Conservation (phyloP, 2,329 filamentous ascomycete genomes). For the Pyrenophora seminiperda region DNA sequence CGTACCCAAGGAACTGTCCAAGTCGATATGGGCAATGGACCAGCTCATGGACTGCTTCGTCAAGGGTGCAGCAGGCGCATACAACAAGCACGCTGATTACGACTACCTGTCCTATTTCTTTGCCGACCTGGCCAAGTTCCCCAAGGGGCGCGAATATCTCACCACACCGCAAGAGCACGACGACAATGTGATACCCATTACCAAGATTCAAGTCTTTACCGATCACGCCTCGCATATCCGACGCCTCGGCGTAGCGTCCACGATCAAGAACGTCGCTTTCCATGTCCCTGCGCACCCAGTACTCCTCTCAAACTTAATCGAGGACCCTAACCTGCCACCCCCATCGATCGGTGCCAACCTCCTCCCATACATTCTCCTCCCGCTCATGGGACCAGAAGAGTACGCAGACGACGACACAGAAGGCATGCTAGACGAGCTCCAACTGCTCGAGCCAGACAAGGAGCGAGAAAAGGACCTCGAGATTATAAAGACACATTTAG, state of each 20-base stretch:
- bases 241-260: slow-evolving; percentile 91
- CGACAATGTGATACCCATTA: slow-evolving; percentile 76
- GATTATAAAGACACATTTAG: slow-evolving; percentile 85
- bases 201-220: slow-evolving; percentile 92
- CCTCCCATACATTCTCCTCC: slow-evolving; percentile 85
- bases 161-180: slow-evolving; percentile 76
- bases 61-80: slow-evolving; percentile 79
- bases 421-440: slow-evolving; percentile 86
- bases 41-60: slow-evolving; percentile 96
- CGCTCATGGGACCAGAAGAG: slow-evolving; percentile 85
- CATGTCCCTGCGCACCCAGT: slow-evolving; percentile 73
- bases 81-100: slow-evolving; percentile 84
- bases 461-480: slow-evolving; percentile 75
- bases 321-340: slow-evolving; percentile 38
- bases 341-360: slow-evolving; percentile 75
- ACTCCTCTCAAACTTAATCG: slow-evolving; percentile 61
- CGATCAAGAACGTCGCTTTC: slow-evolving; percentile 93
- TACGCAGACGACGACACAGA: slow-evolving; percentile 85
- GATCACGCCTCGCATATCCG: slow-evolving; percentile 84
- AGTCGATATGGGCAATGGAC: slow-evolving; percentile 76
- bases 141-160: slow-evolving; percentile 76
- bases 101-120: slow-evolving; percentile 96
- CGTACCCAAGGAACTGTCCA: slow-evolving; percentile 71
- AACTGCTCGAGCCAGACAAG: slow-evolving; percentile 89
- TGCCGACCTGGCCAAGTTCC: slow-evolving; percentile 83